Evolutionary conservation across 2,329 filamentous ascomycete genomes (phyloP).

Genomic region (Penicillium fuscoglaucum): DNA sequence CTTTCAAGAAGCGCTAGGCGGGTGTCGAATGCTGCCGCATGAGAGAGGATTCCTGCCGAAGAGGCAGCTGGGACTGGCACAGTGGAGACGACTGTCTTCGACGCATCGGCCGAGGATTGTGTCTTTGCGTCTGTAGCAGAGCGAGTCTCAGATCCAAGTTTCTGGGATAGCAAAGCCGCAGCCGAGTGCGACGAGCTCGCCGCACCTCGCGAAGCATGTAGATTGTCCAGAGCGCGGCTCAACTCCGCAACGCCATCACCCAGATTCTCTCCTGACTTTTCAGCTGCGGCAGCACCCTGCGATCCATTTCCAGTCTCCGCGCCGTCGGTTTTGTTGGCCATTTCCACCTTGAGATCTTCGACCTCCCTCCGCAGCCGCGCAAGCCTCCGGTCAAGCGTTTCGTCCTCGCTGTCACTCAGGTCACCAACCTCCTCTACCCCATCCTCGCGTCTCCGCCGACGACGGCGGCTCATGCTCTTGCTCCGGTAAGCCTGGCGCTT

Average conservation of each 20-base stretch:
- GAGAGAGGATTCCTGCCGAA: conserved; percentile 62
- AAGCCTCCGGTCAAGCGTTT: conserved; percentile 75
- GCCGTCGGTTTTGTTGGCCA: conserved; percentile 50
- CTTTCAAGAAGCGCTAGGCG: conserved; percentile 77
- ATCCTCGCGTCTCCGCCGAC: conserved; percentile 53
- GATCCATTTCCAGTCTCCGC: conserved; percentile 42
- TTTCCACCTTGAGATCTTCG: conserved; percentile 65
- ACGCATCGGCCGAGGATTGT: conserved; percentile 7
- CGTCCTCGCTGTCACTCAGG: conserved; percentile 75
- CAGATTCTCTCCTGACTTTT: conserved; percentile 46
- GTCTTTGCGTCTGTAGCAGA: conserved; percentile 7
- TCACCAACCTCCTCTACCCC: conserved; percentile 66
- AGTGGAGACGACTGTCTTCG: conserved; percentile 16
- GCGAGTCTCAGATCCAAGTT: conserved; percentile 27
- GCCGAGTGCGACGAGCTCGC: conserved; percentile 31
- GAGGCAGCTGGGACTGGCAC: conserved; percentile 15
- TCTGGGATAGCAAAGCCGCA: conserved; percentile 38
- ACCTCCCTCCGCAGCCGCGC: conserved; percentile 81
- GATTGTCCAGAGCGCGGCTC: conserved; percentile 69
- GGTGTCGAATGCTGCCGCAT: conserved; percentile 83
- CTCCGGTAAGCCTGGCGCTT: conserved; percentile 83
- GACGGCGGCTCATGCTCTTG: conserved; percentile 56
- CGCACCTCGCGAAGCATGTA: conserved; percentile 46
- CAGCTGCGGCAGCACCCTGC: conserved; percentile 29
- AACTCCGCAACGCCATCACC: conserved; percentile 66